Base-by-base conservation (phyloP, 306 rosid species). In the Vigna mungo region DNA sequence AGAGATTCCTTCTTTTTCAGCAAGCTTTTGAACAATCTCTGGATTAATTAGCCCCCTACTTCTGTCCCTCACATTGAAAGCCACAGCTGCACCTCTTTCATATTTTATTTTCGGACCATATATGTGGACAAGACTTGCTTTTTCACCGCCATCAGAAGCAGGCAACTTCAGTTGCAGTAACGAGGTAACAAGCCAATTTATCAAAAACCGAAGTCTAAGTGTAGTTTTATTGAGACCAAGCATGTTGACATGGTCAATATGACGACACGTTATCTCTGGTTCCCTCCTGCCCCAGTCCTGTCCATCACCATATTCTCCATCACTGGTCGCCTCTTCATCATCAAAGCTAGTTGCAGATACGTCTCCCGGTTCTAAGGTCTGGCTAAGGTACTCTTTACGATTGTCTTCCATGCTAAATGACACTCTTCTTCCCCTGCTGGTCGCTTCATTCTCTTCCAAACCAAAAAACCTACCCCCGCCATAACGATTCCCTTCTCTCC, bases 191-290 rank as follows among this genome's bases (percentile, higher is more conserved):
- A 94, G 95, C 98, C 98, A 94, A 74, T 94, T 94, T 76, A 94
- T 84, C 89, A 92, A 83, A 87, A 89, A 92, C 74, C 98, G 91
- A 69, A 92, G 88, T 79, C 97, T 80, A 37, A 83, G 84, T 15
- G 98, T 90, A 47, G 97, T 94, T 80, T 94, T 94, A 71, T 90
- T 94, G 81, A 94, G 96, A 75, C 98, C 98, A 89, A 94, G 90
- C 89, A 84, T 75, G 54, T 90, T 86, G 8, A 90, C 79, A 75
- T 94, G 98, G 82, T 90, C 98, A 16, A 94, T 85, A 83, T 92
- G 88, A 15, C 88, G 89, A 72, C 96, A 90, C 34, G 32, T 27
- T 70, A 94, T 86, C 90, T 91, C 96, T 3, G 98, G 89, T 72
- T 91, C 98, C 83, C 85, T 85, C 83, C 83, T 54, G 25, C 85